Evolutionary conservation across 495 filamentous ascomycete genomes (phyloP).

Genomic region (Talaromyces nanjingensis): DNA sequence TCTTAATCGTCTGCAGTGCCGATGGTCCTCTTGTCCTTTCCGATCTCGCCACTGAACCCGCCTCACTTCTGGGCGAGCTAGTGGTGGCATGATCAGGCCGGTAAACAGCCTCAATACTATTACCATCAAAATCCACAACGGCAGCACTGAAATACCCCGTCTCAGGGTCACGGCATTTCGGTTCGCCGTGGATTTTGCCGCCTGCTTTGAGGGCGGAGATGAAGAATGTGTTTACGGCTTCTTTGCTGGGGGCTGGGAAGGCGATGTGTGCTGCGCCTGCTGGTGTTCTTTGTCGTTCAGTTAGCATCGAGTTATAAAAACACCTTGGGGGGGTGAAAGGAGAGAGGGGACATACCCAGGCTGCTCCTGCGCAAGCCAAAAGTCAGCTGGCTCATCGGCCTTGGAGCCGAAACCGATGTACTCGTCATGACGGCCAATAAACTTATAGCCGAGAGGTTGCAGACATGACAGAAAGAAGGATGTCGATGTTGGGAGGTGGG

Average conservation of each 20-base stretch:
- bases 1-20: constrained; percentile 29
- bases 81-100: constrained; percentile 24
- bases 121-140: constrained; percentile 53
- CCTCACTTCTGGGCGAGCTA: background rate
- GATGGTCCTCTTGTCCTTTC: background rate
- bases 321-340: too few species aligned
- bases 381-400: constrained; percentile 45
- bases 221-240: constrained; percentile 54
- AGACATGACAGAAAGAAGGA: constrained; percentile 75
- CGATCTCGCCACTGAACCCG: background rate
- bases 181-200: constrained; percentile 49
- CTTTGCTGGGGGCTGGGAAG: constrained; percentile 47
- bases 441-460: constrained; percentile 69
- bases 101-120: constrained; percentile 56
- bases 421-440: constrained; percentile 46
- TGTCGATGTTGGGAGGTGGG: constrained; percentile 66
- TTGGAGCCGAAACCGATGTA: constrained; percentile 52
- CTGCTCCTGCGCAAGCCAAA: constrained; percentile 51
- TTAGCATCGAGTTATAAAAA: too few species aligned
- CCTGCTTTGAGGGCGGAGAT: constrained; percentile 50
- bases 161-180: constrained; percentile 44
- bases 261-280: constrained; percentile 50
- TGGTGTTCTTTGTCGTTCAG: constrained; percentile 27
- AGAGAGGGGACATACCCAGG: constrained; percentile 34
- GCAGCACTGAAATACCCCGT: constrained; percentile 53